A percentile compares a stretch with the other conserved stretches of the same genome.
These are phyloP conservation scores for Candolleomyces aberdarensis DNA, from an alignment of 768 basidiomycete species.

Conservation along the genomic window DNA sequence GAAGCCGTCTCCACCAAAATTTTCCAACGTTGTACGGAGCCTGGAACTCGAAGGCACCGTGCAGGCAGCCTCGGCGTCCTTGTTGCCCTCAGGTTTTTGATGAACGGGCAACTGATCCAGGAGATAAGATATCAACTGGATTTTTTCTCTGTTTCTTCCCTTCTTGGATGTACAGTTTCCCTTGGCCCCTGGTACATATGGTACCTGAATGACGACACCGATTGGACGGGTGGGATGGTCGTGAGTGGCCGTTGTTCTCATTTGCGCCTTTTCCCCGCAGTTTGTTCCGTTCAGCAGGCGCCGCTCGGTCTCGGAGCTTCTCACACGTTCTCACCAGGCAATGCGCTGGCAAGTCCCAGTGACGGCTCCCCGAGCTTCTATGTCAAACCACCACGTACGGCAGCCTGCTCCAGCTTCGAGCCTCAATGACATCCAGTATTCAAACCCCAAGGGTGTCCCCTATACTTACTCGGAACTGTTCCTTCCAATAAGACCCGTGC, in stretches of 20 bases:
- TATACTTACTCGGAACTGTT: too few species aligned
- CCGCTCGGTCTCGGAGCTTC: not conserved
- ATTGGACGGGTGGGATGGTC: not conserved
- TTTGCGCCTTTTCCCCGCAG: constrained; percentile 3
- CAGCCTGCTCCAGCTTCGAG: too few species aligned
- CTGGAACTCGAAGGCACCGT: too few species aligned
- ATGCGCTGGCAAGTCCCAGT: not conserved
- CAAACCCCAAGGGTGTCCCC: too few species aligned
- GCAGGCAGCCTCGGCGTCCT: not conserved
- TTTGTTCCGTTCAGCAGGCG: constrained; percentile 1
- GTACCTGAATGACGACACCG: constrained; percentile 8
- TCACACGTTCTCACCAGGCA: not conserved
- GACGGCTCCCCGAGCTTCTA: too few species aligned
- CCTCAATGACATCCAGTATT: too few species aligned
- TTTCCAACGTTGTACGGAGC: too few species aligned
- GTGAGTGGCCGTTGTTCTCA: not conserved
- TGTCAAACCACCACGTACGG: too few species aligned
- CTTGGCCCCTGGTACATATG: not conserved
- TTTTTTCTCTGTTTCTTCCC: too few species aligned
- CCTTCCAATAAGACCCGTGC: too few species aligned
- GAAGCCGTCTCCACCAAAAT: not conserved
- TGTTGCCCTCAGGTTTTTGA: constrained; percentile 8
- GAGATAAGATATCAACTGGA: constrained; percentile 13
- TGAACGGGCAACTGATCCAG: constrained; percentile 1
- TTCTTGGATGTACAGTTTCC: not conserved